Base-by-base conservation (phyloP, 352 stramenopile genomes). In the Thalassiosira oceanica region DNA sequence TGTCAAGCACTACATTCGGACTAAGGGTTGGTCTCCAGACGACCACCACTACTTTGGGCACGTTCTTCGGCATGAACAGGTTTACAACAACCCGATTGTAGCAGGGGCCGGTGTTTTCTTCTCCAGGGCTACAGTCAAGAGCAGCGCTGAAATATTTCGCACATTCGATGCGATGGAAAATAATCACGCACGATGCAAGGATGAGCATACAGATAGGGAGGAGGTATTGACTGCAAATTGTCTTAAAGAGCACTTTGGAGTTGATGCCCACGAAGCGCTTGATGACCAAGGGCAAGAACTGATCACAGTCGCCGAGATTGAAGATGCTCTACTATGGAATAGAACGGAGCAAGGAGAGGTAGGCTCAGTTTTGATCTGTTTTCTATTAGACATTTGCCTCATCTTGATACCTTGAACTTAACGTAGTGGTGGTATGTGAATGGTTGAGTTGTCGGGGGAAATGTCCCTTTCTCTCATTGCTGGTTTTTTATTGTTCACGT, bases 31-130 rank as follows among this genome's bases (percentile, higher is more conserved):
- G 46, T 51, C 44, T 13, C 48, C 64, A 5, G 37, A 51, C 46
- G 56, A 75, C 13, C 55, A 75, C 37, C 64, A 75, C 41, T 75
- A 70, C 26, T 75, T 75, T 64, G 64, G 64, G 1, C 64, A 75
- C 45, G 53, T 54, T 18, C 39, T 74, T 37, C 53, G 27, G 23
- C 62, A 74, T 46, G 37, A 37, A 41, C 36, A 31, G 10, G 41
- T 66, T 49, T 36, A 49, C 16, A 4, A 20, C n/a, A 37, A 10
- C 6, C 39, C 53, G 21, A 60, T 74, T 1, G 39, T 74, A 42
- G 62, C 62, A 48, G 62, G 62, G 33, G 54, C 62, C n/a, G 52
- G 52, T 42, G 52, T 66, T 1, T 74, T 74, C 43, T 74, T 66
- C 8, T 46, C 43, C 16, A 13, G 60, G 33, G 27, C 26, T 49